Evolutionary conservation across 2,329 filamentous ascomycete genomes (phyloP), one percentile per base, ranked within the genome.

Genomic region (Colletotrichum tabaci): DNA sequence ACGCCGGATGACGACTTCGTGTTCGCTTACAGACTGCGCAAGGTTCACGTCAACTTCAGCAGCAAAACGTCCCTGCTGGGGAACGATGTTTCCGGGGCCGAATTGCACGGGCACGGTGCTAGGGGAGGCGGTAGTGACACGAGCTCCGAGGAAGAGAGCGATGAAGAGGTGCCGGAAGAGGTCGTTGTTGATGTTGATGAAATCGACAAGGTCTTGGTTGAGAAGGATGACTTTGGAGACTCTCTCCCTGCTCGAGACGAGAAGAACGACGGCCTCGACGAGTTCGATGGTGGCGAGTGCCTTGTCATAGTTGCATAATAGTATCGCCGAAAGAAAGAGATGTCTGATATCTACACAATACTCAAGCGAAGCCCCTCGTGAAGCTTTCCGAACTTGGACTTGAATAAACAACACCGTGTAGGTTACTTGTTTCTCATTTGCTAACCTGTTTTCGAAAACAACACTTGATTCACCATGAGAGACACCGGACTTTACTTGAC

Each of bases 1-100:
- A 50, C 26, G 53, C 53, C 63, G 15, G 38, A 35, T 2, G 53
- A 50, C 3, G 63, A 66, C 30, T 66, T 66, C 50, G 63, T 66
- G 10, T 66, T 66, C 35, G 63, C 63, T 2, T 66, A 66, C 30
- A 66, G 63, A 50, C 23, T 66, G 35, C 63, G 63, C 42, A 60
- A 66, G 40, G 46, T 60, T 2, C 55, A 53, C 35, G 30, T 66
- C 55, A 53, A 44, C 35, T 38, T 65, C 23, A n/a, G 42, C 16
- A 21, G 18, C 52, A 58, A 66, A 42, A 66, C 58, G 42, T 10
- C 53, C 62, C 23, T 30, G 15, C 30, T 58, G 23, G 42, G 52
- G n/a, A 47, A 21, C 40, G 52, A 50, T 40, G n/a, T 66, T 6
- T 23, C n/a, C 10, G 42, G 62, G 16, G 62, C 40, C 13, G 52